These are phyloP conservation scores for Galium porrigens DNA, from an alignment of 305 asterid genomes.

Conservation along the genomic window DNA sequence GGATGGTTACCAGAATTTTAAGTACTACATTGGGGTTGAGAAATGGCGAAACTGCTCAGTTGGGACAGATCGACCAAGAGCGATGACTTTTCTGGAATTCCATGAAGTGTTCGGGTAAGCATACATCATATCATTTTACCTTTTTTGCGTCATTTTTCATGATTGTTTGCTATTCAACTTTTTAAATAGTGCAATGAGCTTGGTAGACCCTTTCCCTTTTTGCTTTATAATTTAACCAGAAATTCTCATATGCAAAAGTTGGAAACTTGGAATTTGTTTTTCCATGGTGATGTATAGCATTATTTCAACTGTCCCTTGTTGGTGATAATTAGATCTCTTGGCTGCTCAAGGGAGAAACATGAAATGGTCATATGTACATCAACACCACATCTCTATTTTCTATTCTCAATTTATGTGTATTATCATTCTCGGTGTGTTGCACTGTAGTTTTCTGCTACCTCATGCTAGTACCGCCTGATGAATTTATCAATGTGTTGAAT, in stretches of 20 bases:
- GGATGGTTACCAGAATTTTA: slow-evolving; percentile 33
- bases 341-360: neutral
- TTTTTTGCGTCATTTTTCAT: neutral
- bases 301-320: neutral
- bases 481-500: neutral
- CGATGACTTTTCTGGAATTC: slow-evolving; percentile 58
- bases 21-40: slow-evolving; percentile 55
- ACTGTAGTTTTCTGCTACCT: neutral
- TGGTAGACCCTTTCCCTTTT: slow-evolving; percentile 1
- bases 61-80: slow-evolving; percentile 44
- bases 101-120: slow-evolving; percentile 60
- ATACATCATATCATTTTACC: neutral
- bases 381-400: neutral
- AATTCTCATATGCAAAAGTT: neutral
- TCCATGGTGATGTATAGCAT: neutral
- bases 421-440: neutral
- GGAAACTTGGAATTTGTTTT: neutral
- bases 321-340: neutral
- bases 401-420: neutral
- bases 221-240: neutral
- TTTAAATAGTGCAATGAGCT: neutral
- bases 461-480: neutral
- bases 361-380: neutral
- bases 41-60: slow-evolving; percentile 61
- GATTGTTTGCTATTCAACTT: neutral